Percentiles rank a stretch among this genome's conserved stretches.
These are phyloP conservation scores for Phytomonas sp. DNA, from an alignment of 208 protist genomes.

Conservation along the genomic window DNA sequence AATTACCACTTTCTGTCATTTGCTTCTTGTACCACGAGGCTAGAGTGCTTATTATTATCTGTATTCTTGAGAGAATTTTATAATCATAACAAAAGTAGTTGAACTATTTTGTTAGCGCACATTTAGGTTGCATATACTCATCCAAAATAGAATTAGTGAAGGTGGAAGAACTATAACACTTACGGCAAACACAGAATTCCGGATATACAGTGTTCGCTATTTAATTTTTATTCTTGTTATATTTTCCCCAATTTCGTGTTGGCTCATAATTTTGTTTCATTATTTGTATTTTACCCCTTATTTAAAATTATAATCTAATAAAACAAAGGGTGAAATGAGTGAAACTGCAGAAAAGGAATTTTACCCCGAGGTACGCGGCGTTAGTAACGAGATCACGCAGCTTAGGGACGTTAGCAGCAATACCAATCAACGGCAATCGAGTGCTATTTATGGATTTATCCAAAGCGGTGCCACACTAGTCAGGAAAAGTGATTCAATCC, in stretches of 20 bases:
- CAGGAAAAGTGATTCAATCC: background rate
- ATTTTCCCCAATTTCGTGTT: background rate
- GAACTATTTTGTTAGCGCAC: background rate
- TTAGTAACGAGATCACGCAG: background rate
- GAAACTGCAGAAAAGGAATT: background rate
- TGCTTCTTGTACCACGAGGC: background rate
- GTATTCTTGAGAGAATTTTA: background rate
- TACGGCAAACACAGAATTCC: background rate
- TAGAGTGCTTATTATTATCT: background rate
- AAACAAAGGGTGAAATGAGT: background rate
- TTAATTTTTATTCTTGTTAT: background rate
- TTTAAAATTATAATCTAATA: background rate
- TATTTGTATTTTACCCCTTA: background rate
- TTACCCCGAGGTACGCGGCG: background rate
- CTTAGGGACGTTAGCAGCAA: background rate
- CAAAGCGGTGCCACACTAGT: background rate
- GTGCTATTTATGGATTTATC: background rate
- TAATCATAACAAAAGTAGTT: background rate
- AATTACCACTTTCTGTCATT: constrained; percentile 6
- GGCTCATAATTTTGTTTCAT: background rate
- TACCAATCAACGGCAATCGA: background rate
- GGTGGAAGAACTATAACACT: background rate
- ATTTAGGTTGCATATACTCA: background rate
- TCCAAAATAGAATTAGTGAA: background rate
- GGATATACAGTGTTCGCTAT: background rate